Evolutionary conservation across 345 rosid genomes (phyloP), one percentile per base, ranked within the genome.

Genomic region (Euphorbia lathyris): DNA sequence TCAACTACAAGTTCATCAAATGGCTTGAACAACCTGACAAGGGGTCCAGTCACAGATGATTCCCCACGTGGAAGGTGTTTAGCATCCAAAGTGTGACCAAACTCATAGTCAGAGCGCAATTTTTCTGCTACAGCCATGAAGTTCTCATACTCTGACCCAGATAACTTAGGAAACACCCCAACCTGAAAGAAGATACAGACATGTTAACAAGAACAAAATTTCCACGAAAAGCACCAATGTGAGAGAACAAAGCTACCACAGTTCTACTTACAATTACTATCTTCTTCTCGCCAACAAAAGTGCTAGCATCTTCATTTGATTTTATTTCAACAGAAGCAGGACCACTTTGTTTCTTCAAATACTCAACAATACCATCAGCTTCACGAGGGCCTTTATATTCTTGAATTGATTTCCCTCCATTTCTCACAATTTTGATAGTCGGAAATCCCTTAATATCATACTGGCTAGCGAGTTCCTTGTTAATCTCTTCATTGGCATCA

Each of bases 341-440:
- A 7, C 99, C 99, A 51, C 87, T 90, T 72, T 90, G 98, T 78
- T 86, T 90, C 85, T 90, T 92, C 77, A 95, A 69, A 68, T 90
- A 95, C 61, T 78, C 79, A 58, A 83, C 89, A 53, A 95, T 95
- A 53, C 98, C 99, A 0, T 86, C 91, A 1, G 98, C 99, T 2
- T 95, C 92, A 7, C 98, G 96, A 67, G 99, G 99, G 32, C 99
- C 99, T 34, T 95, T 92, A 80, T 87, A 95, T 2, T 95, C 98
- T 75, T 92, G 97, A 83, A 79, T 38, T 16, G 52, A 27, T 68
- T 90, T 90, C 8, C 99, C 98, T 69, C 94, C 94, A 57, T 90
- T 84, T 77, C 98, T 87, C 66, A 95, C 63, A 71, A 95, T 95
- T 81, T 87, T 92, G 48, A 95, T 60, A 0, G 99, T 86, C 30